Evolutionary conservation across 2,329 filamentous ascomycete species (phyloP).

Genomic region (Scedosporium apiospermum): DNA sequence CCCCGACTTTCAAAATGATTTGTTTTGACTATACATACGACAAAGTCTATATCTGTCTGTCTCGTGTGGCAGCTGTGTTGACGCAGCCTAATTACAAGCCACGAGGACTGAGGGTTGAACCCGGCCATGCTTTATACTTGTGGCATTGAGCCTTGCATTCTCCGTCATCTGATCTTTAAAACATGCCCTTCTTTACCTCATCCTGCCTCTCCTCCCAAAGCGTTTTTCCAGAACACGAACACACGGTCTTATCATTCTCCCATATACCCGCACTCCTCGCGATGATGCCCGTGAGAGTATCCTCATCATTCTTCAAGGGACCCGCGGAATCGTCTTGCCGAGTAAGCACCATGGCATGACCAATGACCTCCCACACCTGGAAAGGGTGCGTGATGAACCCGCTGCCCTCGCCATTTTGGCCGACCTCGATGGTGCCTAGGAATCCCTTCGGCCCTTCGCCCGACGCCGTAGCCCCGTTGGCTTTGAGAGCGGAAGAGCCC

Average conservation of each 20-base stretch:
- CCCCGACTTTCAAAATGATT: not conserved
- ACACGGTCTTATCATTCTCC: conserved; percentile 98
- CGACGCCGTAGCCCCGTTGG: conserved; percentile 34
- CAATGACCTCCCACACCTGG: conserved; percentile 93
- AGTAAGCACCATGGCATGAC: conserved; percentile 81
- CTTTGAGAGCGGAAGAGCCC: conserved; percentile 20
- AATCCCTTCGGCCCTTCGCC: conserved; percentile 33
- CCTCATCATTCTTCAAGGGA: conserved; percentile 62
- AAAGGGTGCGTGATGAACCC: conserved; percentile 75
- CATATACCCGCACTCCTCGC: conserved; percentile 94
- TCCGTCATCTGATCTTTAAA: conserved; percentile 37
- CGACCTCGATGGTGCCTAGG: conserved; percentile 69
- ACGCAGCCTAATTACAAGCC: not conserved
- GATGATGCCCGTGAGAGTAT: conserved; percentile 87
- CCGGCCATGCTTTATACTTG: not conserved
- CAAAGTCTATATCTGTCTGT: not conserved
- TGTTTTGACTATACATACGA: not conserved
- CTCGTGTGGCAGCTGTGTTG: not conserved
- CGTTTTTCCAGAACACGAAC: conserved; percentile 95
- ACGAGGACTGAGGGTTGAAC: no score
- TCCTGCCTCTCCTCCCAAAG: conserved; percentile 95
- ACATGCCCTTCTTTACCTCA: conserved; percentile 82
- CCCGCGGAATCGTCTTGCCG: conserved; percentile 43
- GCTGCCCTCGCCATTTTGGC: conserved; percentile 63
- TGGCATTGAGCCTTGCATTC: not conserved